Percentiles rank a stretch among this genome's conserved stretches.
These are phyloP conservation scores for Monilinia vaccinii-corymbosi DNA, from an alignment of 2,329 filamentous ascomycete species.

Conservation along the genomic window DNA sequence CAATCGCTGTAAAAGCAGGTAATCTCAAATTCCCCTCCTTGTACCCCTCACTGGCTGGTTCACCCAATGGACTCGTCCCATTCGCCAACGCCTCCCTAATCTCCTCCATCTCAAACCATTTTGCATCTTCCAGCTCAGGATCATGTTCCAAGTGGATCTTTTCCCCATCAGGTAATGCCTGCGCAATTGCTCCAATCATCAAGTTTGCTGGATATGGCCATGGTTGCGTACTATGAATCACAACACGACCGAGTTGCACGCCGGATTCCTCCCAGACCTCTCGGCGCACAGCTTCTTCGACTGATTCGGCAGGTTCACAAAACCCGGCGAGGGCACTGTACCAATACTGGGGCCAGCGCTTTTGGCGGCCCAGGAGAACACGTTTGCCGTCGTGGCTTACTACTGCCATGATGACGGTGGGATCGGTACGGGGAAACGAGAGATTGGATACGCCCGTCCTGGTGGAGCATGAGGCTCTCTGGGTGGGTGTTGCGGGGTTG, in stretches of 20 bases:
- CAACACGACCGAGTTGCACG: constrained; percentile 64
- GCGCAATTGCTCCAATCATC: constrained; percentile 83
- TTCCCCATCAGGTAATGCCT: constrained; percentile 74
- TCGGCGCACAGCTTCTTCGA: constrained; percentile 74
- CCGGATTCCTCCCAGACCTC: constrained; percentile 85
- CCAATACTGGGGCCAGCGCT: constrained; percentile 75
- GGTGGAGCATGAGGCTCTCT: constrained; percentile 67
- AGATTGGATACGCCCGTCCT: constrained; percentile 83
- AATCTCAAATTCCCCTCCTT: constrained; percentile 70
- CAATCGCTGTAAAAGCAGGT: constrained; percentile 83
- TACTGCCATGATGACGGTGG: constrained; percentile 86
- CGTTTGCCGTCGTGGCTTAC: constrained; percentile 66
- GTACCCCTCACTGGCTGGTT: constrained; percentile 54
- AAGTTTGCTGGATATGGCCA: constrained; percentile 81
- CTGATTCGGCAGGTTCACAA: constrained; percentile 74
- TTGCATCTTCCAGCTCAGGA: constrained; percentile 80
- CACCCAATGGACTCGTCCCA: constrained; percentile 60
- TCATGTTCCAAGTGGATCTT: constrained; percentile 76
- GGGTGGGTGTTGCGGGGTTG: constrained; percentile 33
- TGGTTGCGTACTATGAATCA: constrained; percentile 76
- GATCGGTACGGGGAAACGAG: constrained; percentile 79
- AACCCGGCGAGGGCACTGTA: constrained; percentile 86
- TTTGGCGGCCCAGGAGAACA: constrained; percentile 69
- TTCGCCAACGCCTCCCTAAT: constrained; percentile 62
- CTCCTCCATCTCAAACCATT: constrained; percentile 80